These are phyloP conservation scores for Ambrosia artemisiifolia DNA, from an alignment of 129 eudicot genomes.

Conservation along the genomic window DNA sequence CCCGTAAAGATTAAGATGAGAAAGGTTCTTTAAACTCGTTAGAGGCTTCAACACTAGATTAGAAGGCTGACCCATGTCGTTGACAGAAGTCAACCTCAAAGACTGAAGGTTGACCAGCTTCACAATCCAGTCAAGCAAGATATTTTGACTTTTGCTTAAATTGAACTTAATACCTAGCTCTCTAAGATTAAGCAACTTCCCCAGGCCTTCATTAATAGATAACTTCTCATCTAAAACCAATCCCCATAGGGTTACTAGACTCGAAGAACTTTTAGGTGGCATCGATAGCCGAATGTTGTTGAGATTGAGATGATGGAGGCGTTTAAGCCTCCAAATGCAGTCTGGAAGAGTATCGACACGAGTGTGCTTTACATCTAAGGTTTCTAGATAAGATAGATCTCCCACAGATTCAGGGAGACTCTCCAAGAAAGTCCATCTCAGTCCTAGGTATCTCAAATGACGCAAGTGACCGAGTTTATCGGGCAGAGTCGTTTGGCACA, in stretches of 20 bases:
- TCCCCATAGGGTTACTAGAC: constrained; percentile 53
- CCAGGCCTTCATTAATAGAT: constrained; percentile 31
- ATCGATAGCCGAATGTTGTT: constrained; percentile 41
- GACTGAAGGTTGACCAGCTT: constrained; percentile 30
- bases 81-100: constrained; percentile 46
- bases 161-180: constrained; percentile 52
- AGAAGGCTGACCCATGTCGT: constrained; percentile 38
- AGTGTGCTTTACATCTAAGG: constrained; percentile 67
- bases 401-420: constrained; percentile 56
- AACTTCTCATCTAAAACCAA: constrained; percentile 40
- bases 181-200: constrained; percentile 37
- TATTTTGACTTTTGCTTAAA: constrained; percentile 21
- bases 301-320: constrained; percentile 55
- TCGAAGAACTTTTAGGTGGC: constrained; percentile 28
- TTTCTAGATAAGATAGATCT: constrained; percentile 44
- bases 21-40: constrained; percentile 29
- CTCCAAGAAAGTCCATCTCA: constrained; percentile 54
- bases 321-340: constrained; percentile 54
- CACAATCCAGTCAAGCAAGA: constrained; percentile 43
- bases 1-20: constrained; percentile 51
- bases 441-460: constrained; percentile 58
- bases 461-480: constrained; percentile 46
- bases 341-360: constrained; percentile 40
- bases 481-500: constrained; percentile 50
- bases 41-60: constrained; percentile 37